Conservation (phyloP, 2,329 filamentous ascomycete genomes). For the Aspergillus alliaceus region DNA sequence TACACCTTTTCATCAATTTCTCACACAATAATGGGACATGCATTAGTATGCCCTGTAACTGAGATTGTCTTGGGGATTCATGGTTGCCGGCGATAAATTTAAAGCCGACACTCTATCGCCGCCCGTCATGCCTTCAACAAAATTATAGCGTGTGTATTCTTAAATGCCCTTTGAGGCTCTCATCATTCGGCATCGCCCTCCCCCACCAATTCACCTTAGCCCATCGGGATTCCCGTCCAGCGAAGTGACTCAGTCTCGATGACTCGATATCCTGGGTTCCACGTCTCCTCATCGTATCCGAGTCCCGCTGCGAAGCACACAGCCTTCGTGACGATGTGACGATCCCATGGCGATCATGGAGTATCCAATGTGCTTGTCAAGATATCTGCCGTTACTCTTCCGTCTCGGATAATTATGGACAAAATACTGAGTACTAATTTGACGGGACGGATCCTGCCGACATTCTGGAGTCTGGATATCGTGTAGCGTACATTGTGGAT, state of each 20-base stretch:
- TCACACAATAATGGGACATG: not conserved
- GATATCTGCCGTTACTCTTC: not conserved
- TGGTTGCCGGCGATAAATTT: not conserved
- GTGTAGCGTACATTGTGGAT: not conserved
- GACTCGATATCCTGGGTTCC: not conserved
- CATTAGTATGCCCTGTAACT: not conserved
- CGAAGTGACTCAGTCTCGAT: not conserved
- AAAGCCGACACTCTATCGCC: not conserved
- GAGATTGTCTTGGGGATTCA: not conserved
- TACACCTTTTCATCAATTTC: not conserved
- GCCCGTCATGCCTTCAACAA: too few relatives aligned
- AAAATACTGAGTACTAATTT: not conserved
- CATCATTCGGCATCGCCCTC: not conserved
- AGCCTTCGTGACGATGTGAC: not conserved
- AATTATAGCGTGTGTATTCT: too few relatives aligned
- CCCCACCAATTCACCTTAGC: not conserved
- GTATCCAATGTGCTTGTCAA: not conserved
- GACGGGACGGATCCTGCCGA: constrained; percentile 8
- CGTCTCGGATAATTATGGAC: not conserved
- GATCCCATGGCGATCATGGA: not conserved
- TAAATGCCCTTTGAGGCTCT: not conserved
- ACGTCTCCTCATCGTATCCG: not conserved
- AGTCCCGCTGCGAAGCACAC: not conserved
- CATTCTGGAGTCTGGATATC: not conserved
- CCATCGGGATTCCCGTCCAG: not conserved